Conservation (phyloP, 768 basidiomycete genomes). For the Xerocomus brunneocitrinus region DNA sequence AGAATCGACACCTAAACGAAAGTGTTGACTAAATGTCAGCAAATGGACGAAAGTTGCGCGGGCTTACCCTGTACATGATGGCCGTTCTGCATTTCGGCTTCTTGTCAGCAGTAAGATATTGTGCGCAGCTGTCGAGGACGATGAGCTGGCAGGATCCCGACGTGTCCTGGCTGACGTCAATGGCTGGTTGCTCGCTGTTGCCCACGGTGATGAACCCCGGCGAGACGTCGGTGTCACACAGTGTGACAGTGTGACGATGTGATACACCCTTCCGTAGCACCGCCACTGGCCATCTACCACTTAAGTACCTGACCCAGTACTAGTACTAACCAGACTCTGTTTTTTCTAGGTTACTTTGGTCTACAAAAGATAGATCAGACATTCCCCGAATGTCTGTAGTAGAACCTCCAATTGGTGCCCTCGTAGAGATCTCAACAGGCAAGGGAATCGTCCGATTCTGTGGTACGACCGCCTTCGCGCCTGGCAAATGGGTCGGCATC, state of each 20-base stretch:
- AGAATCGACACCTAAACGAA: slow-evolving; percentile 17
- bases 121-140: background rate
- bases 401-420: slow-evolving; percentile 59
- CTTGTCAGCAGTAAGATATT: background rate
- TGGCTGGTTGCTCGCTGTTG: slow-evolving; percentile 7
- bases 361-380: background rate
- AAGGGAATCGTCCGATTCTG: slow-evolving; percentile 83
- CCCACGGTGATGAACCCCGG: slow-evolving; percentile 4
- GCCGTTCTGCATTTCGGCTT: slow-evolving; percentile 29
- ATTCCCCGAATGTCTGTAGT: slow-evolving; percentile 29
- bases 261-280: slow-evolving; percentile 5
- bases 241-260: background rate
- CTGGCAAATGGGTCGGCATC: slow-evolving; percentile 94
- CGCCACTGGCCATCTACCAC: slow-evolving; percentile 9
- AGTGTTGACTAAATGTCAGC: slow-evolving; percentile 2
- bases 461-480: slow-evolving; percentile 76
- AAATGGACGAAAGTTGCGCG: background rate
- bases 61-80: slow-evolving; percentile 20
- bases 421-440: slow-evolving; percentile 78
- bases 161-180: background rate
- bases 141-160: slow-evolving; percentile 3
- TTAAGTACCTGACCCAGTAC: no score
- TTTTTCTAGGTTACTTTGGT: background rate
- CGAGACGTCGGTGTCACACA: slow-evolving; percentile 11
- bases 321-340: background rate